phyloP scores from a whole-genome alignment of 2,329 filamentous ascomycete genomes.

The Leptoxyphium fumago region DNA sequence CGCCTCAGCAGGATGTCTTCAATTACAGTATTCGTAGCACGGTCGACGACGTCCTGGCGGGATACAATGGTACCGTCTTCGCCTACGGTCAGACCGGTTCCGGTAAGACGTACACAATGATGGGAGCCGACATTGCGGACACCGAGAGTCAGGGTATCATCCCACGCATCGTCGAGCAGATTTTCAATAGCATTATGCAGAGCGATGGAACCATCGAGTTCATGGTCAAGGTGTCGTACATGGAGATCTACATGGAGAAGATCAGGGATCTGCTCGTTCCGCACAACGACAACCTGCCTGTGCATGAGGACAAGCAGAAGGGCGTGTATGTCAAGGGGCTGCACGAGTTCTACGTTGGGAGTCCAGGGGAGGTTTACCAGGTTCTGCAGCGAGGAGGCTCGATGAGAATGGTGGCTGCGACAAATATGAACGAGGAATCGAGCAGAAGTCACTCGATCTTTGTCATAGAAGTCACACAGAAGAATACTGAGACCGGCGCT shows the following conservation, averaged over 20 bases:
- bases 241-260: constrained; percentile 99
- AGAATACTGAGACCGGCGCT: constrained; percentile 91
- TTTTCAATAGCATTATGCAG: constrained; percentile 85
- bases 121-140: constrained; percentile 89
- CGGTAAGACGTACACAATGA: constrained; percentile 99
- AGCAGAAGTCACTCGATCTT: constrained; percentile 98
- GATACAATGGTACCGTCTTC: constrained; percentile 98
- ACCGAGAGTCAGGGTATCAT: constrained; percentile 82
- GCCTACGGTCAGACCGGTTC: constrained; percentile 97
- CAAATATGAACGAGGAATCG: constrained; percentile 98
- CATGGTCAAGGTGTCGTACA: constrained; percentile 95
- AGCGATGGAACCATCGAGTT: constrained; percentile 93
- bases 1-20: constrained; percentile 84
- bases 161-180: constrained; percentile 91
- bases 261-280: constrained; percentile 87
- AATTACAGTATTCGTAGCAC: constrained; percentile 93
- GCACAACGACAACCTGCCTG: constrained; percentile 86
- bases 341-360: constrained; percentile 87
- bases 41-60: constrained; percentile 95
- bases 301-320: constrained; percentile 95
- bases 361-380: constrained; percentile 89
- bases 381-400: constrained; percentile 88
- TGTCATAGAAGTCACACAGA: constrained; percentile 90
- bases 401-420: constrained; percentile 81
- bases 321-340: constrained; percentile 95